Evolutionary conservation across 2,329 filamentous ascomycete species (phyloP).

Genomic region (Pseudogymnoascus sp.): DNA sequence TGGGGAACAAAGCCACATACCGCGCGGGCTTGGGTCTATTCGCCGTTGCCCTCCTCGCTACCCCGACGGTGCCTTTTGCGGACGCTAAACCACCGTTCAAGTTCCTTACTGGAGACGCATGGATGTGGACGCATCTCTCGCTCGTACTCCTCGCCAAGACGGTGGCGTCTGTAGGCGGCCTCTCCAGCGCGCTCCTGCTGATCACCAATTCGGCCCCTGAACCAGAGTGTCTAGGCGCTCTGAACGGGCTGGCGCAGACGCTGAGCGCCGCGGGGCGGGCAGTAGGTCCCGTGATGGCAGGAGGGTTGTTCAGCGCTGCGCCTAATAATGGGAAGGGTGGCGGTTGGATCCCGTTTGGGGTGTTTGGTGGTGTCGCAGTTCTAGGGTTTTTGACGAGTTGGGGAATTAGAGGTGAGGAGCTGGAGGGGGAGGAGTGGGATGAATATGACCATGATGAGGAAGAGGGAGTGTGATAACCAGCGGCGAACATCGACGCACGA

Average conservation of each 20-base stretch:
- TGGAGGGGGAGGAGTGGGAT: constrained; percentile 50
- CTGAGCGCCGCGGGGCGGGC: constrained; percentile 86
- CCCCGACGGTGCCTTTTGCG: constrained; percentile 83
- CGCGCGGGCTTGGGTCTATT: constrained; percentile 71
- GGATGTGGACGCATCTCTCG: constrained; percentile 77
- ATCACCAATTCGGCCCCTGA: constrained; percentile 92
- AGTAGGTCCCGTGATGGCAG: constrained; percentile 80
- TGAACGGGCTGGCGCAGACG: constrained; percentile 92
- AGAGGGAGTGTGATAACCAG: constrained; percentile 11
- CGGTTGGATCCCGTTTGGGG: constrained; percentile 55
- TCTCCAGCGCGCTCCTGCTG: constrained; percentile 82
- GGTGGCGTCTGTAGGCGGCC: constrained; percentile 76
- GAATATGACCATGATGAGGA: constrained; percentile 23
- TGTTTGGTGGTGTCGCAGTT: constrained; percentile 78
- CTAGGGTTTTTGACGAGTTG: constrained; percentile 74
- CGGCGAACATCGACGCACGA: not conserved
- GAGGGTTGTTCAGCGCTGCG: constrained; percentile 75
- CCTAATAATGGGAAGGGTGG: constrained; percentile 75
- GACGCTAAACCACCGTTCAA: constrained; percentile 50
- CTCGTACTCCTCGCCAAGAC: constrained; percentile 79
- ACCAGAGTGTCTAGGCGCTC: constrained; percentile 73
- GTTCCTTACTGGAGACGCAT: constrained; percentile 54
- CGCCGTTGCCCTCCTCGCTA: constrained; percentile 72
- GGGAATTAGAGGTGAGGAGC: constrained; percentile 58
- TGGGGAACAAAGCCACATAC: constrained; percentile 84